Conservation (phyloP, 129 eudicot species). For the Ambrosia artemisiifolia region DNA sequence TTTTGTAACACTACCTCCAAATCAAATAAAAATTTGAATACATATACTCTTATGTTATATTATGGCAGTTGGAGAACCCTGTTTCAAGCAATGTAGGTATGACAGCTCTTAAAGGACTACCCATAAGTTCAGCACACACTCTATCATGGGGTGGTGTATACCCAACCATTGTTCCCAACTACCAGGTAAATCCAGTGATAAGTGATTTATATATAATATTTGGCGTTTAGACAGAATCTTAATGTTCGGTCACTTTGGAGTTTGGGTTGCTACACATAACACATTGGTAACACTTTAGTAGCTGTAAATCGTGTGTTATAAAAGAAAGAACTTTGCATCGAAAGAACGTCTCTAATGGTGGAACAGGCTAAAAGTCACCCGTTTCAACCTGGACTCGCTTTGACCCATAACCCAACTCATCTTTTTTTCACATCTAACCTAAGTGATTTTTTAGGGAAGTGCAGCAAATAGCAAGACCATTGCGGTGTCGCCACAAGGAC, state of each 20-base stretch:
- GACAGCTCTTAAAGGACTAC: constrained; percentile 36
- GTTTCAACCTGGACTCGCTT: no score
- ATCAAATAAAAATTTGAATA: neutral
- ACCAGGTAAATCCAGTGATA: constrained; percentile 38
- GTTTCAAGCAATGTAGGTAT: constrained; percentile 22
- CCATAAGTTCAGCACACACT: constrained; percentile 40
- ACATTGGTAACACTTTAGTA: neutral
- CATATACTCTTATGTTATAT: constrained; percentile 4
- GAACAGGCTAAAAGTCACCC: no score
- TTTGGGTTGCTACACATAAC: neutral
- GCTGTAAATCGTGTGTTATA: neutral
- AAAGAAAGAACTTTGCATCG: neutral
- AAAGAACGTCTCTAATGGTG: neutral
- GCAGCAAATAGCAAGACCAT: constrained; percentile 27
- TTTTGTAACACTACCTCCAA: neutral
- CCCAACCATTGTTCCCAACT: constrained; percentile 38
- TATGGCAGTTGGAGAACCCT: constrained; percentile 44
- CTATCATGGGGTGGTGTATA: constrained; percentile 36
- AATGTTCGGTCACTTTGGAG: neutral
- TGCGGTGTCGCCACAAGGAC: constrained; percentile 40
- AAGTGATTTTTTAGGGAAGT: constrained; percentile 37
- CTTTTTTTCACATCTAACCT: neutral
- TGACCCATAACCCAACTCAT: neutral
- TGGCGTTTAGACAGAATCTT: neutral
- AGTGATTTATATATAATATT: neutral